A percentile compares a stretch with the other conserved stretches of the same genome.
Conservation (phyloP, 306 rosid genomes). For the Alnus glutinosa region DNA sequence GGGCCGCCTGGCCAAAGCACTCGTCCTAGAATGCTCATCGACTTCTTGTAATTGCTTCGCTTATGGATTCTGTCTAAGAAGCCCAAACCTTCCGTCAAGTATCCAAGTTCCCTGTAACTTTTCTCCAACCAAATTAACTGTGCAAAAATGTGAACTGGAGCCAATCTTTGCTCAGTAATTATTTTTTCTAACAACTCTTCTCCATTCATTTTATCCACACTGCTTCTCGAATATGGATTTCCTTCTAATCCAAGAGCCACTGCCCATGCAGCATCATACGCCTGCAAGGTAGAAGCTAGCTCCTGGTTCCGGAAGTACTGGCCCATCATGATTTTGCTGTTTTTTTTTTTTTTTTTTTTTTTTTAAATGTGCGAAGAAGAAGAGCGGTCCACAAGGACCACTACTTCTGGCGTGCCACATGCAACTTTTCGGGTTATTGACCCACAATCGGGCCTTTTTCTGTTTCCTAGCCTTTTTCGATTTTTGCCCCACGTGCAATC, state of each 20-base stretch:
- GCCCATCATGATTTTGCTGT: background rate
- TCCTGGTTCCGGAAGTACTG: background rate
- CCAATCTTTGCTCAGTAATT: background rate
- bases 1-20: background rate
- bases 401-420: too few species aligned
- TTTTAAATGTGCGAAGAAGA: too few species aligned
- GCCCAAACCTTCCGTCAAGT: background rate
- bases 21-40: background rate
- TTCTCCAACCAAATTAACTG: background rate
- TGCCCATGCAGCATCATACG: constrained; percentile 7
- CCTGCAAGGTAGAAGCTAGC: background rate
- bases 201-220: background rate
- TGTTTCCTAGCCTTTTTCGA: too few species aligned
- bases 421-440: too few species aligned
- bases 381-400: too few species aligned
- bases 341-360: too few species aligned
- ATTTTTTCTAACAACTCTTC: background rate
- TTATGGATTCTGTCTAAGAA: background rate
- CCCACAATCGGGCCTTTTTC: too few species aligned
- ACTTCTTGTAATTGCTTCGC: background rate
- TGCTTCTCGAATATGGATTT: background rate
- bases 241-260: background rate
- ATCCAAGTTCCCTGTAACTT: background rate
- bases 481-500: too few species aligned
- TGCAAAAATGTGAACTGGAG: background rate